phyloP scores from a whole-genome alignment of 306 rosid genomes.

The Rosa rugosa region DNA sequence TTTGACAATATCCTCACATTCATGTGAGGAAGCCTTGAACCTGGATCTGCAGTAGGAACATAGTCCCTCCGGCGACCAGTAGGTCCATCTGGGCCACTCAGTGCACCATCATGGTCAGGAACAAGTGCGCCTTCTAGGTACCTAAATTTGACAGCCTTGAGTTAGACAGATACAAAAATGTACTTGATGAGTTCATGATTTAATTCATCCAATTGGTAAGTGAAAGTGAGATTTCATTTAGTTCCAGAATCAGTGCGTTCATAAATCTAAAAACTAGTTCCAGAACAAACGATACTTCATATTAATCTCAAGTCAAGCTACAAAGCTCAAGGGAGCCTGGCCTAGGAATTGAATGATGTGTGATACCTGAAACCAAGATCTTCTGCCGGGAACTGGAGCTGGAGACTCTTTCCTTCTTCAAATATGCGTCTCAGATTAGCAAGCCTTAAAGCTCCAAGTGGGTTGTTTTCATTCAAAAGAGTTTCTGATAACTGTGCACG shows the following conservation, averaged over 20 bases:
- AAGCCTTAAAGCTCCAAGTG: conserved; percentile 77
- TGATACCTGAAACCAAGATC: conserved; percentile 91
- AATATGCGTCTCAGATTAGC: conserved; percentile 71
- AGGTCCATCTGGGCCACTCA: conserved; percentile 46
- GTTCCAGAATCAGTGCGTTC: background rate
- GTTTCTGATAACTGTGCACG: conserved; percentile 75
- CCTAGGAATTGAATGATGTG: conserved; percentile 18
- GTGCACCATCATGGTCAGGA: conserved; percentile 38
- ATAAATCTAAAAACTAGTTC: conserved; percentile 23
- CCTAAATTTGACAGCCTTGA: conserved; percentile 41
- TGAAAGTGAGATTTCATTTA: conserved; percentile 1
- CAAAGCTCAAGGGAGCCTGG: conserved; percentile 6
- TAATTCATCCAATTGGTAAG: conserved; percentile 21
- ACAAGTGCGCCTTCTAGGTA: conserved; percentile 75
- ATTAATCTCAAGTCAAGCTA: conserved; percentile 9
- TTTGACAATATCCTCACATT: conserved; percentile 48
- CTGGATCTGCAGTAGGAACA: conserved; percentile 74
- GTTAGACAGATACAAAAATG: conserved; percentile 33
- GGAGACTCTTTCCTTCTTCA: conserved; percentile 96
- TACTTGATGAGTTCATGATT: conserved; percentile 1
- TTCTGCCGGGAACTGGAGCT: conserved; percentile 97
- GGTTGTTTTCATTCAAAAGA: conserved; percentile 71
- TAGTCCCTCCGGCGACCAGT: conserved; percentile 82
- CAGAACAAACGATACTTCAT: conserved; percentile 7
- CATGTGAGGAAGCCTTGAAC: conserved; percentile 91